A percentile compares a stretch with the other conserved stretches of the same genome.
Evolutionary conservation across 495 filamentous ascomycete species (phyloP).

Genomic region (Penicillium silybi): DNA sequence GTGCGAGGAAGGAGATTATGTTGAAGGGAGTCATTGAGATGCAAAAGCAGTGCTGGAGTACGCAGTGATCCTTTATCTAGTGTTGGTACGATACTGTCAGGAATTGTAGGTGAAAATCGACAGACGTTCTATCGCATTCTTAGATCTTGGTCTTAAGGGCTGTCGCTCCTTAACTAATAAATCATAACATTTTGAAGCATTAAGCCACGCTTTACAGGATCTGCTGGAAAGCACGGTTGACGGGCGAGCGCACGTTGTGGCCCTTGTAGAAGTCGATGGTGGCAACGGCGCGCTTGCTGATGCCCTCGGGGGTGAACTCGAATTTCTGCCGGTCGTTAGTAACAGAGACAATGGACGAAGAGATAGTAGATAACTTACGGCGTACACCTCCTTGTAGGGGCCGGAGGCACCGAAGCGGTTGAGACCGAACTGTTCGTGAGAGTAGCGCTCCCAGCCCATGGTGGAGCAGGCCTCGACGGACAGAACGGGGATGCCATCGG

Average conservation of each 20-base stretch:
- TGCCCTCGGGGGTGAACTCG: conserved; percentile 95
- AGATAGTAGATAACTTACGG: conserved; percentile 51
- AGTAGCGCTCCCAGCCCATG: conserved; percentile 94
- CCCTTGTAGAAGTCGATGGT: conserved; percentile 98
- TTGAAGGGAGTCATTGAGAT: conserved; percentile 26
- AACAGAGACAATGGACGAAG: background rate
- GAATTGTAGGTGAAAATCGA: background rate
- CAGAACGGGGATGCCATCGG: conserved; percentile 89
- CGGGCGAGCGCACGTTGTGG: conserved; percentile 79
- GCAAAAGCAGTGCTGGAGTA: conserved; percentile 15
- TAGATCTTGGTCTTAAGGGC: conserved; percentile 17
- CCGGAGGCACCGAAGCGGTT: conserved; percentile 98
- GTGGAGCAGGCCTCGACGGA: conserved; percentile 94
- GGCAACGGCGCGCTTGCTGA: conserved; percentile 85
- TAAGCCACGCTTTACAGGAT: conserved; percentile 34
- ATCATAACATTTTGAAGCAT: conserved; percentile 26
- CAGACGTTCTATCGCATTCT: conserved; percentile 29
- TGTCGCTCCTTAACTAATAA: conserved; percentile 24
- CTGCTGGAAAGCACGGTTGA: conserved; percentile 75
- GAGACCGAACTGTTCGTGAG: conserved; percentile 97
- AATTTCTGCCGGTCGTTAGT: conserved; percentile 66
- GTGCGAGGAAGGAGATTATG: conserved; percentile 27
- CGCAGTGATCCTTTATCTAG: background rate
- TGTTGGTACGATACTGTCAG: background rate
- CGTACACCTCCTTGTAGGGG: conserved; percentile 96